phyloP scores from a whole-genome alignment of 306 rosid species.

The Medicago arabica region DNA sequence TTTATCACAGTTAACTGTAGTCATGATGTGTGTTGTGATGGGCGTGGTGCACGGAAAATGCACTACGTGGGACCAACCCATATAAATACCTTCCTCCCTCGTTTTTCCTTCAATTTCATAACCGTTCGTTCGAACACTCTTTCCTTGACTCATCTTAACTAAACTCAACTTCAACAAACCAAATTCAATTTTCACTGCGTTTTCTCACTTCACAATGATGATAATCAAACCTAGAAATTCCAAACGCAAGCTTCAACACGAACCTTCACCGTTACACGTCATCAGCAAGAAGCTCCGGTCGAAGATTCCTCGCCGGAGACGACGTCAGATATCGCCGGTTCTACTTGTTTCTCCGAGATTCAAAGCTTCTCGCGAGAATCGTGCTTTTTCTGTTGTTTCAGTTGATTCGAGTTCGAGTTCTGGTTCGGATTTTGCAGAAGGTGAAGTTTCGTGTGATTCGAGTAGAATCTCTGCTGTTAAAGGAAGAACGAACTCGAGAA shows the following conservation, averaged over 20 bases:
- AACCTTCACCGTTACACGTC: constrained; percentile 24
- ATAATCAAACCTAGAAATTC: constrained; percentile 43
- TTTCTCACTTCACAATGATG: constrained; percentile 47
- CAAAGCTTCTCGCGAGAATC: constrained; percentile 20
- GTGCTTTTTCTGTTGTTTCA: constrained; percentile 41
- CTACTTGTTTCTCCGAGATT: constrained; percentile 34
- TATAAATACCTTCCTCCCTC: constrained; percentile 44
- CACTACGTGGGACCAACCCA: constrained; percentile 50
- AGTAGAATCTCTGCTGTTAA: constrained; percentile 51
- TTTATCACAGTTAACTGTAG: not conserved
- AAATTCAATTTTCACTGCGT: constrained; percentile 17
- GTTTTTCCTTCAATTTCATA: constrained; percentile 36
- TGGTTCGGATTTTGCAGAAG: constrained; percentile 50
- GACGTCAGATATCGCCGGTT: constrained; percentile 65
- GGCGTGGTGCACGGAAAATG: constrained; percentile 52
- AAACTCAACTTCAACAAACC: not conserved
- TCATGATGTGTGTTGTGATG: not conserved
- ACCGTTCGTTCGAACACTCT: constrained; percentile 53
- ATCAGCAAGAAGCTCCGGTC: constrained; percentile 75
- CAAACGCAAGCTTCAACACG: constrained; percentile 50
- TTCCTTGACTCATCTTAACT: constrained; percentile 20
- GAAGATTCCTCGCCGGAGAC: constrained; percentile 64
- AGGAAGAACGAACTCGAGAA: constrained; percentile 43
- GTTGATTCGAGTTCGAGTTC: constrained; percentile 53
- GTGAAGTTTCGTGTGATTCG: constrained; percentile 69